Evolutionary conservation across 1,284 basidiomycete species (phyloP), one percentile per base, ranked within the genome.

Genomic region (Tilletia setariae): DNA sequence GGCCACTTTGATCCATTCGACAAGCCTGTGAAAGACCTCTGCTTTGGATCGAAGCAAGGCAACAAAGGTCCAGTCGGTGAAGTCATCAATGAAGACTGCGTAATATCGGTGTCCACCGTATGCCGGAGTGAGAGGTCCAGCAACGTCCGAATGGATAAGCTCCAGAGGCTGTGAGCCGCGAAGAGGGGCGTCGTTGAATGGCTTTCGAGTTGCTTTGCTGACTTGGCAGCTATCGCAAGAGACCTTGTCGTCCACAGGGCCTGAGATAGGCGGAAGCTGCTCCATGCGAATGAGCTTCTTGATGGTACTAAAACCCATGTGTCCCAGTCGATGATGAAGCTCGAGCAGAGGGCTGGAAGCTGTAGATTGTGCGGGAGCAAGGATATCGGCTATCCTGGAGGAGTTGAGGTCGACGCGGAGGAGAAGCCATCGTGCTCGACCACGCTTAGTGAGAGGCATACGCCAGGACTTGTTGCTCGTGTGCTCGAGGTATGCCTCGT

Each of bases 161-260:
- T 49, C 47, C 8, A 7, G 8, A 16, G 47, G 47, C 7, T 16
- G 4, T 7, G 47, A 8, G 19, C 19, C 47, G 19, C 4, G 47
- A 23, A 49, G 47, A 49, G 47, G 47, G 47, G 19, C 25, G 47
- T 49, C 47, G 47, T 49, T 49, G 47, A 49, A 49, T n/a, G 47
- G 47, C 7, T 23, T 16, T n/a, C 47, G 47, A n/a, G 47, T 49
- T 4, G 47, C 47, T 23, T 49, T 49, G 47, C 19, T 49, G 25
- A 23, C 47, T 49, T 49, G 19, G 16, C 47, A 49, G 47, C 47
- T 49, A 23, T 49, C 47, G 19, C 47, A 49, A 16, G 19, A 49
- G 25, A 23, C 19, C 47, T 49, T 49, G 19, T 49, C 47, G 6
- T 49, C 47, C 47, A 49, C 19, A n/a, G n/a, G n/a, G 47, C 16